Conservation (phyloP, 2,329 filamentous ascomycete genomes). For the Monilinia vaccinii-corymbosi region DNA sequence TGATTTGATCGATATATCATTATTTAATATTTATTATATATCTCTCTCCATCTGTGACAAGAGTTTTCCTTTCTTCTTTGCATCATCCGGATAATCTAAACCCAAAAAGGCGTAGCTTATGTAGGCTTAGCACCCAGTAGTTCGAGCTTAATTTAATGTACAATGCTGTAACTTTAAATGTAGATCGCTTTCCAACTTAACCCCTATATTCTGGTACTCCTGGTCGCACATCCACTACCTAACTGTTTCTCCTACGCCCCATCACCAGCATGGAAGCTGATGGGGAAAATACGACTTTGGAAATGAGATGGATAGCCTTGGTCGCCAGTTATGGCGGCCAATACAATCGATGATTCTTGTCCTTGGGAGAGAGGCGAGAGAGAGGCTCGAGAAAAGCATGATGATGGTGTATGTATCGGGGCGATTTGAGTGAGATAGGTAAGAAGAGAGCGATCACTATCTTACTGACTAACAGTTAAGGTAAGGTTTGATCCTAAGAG, state of each 20-base stretch:
- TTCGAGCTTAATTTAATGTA: background rate
- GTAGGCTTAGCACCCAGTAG: background rate
- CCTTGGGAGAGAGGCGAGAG: background rate
- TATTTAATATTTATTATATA: too few species aligned
- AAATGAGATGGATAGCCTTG: background rate
- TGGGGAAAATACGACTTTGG: background rate
- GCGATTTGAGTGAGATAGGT: background rate
- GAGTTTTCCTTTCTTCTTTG: background rate
- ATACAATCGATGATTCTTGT: background rate
- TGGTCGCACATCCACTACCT: background rate
- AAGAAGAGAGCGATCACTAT: background rate
- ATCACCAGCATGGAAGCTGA: background rate
- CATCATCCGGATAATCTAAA: background rate
- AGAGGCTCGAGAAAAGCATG: background rate
- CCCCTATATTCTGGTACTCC: background rate
- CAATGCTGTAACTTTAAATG: background rate
- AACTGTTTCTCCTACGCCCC: background rate
- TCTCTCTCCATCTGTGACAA: too few species aligned
- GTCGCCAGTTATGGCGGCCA: background rate
- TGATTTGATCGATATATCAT: too few species aligned
- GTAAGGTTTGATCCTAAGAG: background rate
- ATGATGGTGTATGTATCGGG: background rate
- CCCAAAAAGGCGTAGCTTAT: background rate
- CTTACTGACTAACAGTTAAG: background rate
- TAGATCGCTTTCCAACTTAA: background rate